Conservation (phyloP, 2,329 filamentous ascomycete genomes). For the Zymoseptoria ardabiliae region DNA sequence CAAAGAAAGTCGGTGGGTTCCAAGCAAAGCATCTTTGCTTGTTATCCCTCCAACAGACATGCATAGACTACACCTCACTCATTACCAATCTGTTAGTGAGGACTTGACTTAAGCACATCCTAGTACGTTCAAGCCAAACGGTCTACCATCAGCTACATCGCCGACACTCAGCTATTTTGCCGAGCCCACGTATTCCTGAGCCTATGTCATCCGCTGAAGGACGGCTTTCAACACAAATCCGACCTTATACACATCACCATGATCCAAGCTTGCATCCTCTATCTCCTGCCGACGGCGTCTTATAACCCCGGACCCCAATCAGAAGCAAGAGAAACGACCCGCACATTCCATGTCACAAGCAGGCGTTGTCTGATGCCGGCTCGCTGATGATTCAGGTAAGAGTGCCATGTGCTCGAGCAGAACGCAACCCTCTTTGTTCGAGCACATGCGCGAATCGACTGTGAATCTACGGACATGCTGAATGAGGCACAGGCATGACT, state of each 20-base stretch:
- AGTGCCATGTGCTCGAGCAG: not conserved
- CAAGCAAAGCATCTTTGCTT: not conserved
- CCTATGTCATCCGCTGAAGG: no score
- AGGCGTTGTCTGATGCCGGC: not conserved
- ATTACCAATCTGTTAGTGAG: no score
- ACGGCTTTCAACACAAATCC: not conserved
- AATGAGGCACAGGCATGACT: not conserved
- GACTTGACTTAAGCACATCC: no score
- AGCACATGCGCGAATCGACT: not conserved
- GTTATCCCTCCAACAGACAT: not conserved
- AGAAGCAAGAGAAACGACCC: not conserved
- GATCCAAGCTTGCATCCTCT: not conserved
- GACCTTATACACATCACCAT: not conserved
- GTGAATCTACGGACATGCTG: not conserved
- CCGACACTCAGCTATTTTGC: no score
- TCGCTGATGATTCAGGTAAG: not conserved
- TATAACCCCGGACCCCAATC: not conserved
- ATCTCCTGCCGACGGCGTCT: not conserved
- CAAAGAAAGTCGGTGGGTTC: not conserved
- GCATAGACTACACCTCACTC: no score
- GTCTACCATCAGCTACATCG: no score
- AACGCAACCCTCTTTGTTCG: not conserved
- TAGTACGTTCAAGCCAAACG: no score
- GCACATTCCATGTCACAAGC: not conserved
- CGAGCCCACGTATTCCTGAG: no score